phyloP scores from a whole-genome alignment of 441 rosid species.

The Syzygium malaccense region DNA sequence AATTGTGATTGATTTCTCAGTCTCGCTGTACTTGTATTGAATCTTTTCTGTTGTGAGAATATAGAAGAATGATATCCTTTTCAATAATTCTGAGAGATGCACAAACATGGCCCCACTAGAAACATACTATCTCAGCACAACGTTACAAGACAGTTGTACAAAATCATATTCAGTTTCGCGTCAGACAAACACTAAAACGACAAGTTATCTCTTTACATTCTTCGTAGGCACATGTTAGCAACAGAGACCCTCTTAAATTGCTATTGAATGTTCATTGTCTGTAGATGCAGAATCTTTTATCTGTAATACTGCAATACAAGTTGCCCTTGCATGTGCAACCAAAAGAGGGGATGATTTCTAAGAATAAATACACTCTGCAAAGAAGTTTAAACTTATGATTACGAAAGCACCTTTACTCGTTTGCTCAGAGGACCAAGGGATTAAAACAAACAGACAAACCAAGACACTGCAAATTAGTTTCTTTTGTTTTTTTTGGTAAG shows the following conservation, averaged over 20 bases:
- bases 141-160: neutral
- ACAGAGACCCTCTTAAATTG: neutral
- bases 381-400: neutral
- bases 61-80: neutral
- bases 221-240: neutral
- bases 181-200: neutral
- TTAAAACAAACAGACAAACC: neutral
- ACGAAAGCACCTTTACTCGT: neutral
- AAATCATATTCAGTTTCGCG: neutral
- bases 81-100: neutral
- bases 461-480: neutral
- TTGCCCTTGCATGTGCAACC: neutral
- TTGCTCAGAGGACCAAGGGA: neutral
- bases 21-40: neutral
- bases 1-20: neutral
- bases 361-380: neutral
- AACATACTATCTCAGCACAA: neutral
- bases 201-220: neutral
- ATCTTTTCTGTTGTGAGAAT: neutral
- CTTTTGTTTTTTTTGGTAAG: too few relatives aligned
- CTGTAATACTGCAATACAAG: neutral
- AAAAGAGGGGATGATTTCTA: neutral
- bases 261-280: neutral
- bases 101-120: neutral
- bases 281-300: neutral